Evolutionary conservation across 371 early-diverging fungal species (phyloP), one percentile per base, ranked within the genome.

Genomic region (Lichtheimia ornata): DNA sequence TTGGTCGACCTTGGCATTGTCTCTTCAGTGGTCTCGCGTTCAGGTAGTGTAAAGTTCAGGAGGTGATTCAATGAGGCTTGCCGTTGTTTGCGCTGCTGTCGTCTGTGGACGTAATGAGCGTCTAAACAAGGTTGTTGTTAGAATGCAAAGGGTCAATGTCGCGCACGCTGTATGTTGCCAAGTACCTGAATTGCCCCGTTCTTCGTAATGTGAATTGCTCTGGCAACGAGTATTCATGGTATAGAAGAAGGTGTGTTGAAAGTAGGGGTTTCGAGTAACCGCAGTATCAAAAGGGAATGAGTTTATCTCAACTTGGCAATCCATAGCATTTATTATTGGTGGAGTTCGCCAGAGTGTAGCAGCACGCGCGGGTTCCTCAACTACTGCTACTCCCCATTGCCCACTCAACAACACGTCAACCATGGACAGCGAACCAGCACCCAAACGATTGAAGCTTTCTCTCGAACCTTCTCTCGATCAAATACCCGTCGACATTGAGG

Each of bases 31-130:
- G 22, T 52, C 42, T 56, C 57, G 13, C 95, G 86, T 24, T 83
- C 82, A 17, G 95, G 94, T 42, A 95, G 83, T 1, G 84, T 72
- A 67, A 95, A 95, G 73, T 92, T 90, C 50, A 95, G 82, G 50
- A 95, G 76, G 60, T 95, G 94, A 65, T 89, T 94, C 56, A 94
- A 63, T 28, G 87, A 88, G 14, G 51, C 52, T 17, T 52, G 52
- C 42, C 43, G 28, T 88, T 74, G 68, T 81, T 59, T 59, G 17
- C 60, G 60, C 18, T 43, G 60, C 12, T 42, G 57, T 17, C 57
- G 22, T 27, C 45, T 24, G 17, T 41, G 25, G 27, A 15, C 25
- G 20, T 43, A 25, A 35, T 35, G 35, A 11, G 35, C 11, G 45
- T 56, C 57, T 47, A 22, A 17, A 9, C n/a, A n/a, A 47, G 7